These are phyloP conservation scores for Candida sanyaensis DNA, from an alignment of 1,139 yeast species.

Conservation along the genomic window DNA sequence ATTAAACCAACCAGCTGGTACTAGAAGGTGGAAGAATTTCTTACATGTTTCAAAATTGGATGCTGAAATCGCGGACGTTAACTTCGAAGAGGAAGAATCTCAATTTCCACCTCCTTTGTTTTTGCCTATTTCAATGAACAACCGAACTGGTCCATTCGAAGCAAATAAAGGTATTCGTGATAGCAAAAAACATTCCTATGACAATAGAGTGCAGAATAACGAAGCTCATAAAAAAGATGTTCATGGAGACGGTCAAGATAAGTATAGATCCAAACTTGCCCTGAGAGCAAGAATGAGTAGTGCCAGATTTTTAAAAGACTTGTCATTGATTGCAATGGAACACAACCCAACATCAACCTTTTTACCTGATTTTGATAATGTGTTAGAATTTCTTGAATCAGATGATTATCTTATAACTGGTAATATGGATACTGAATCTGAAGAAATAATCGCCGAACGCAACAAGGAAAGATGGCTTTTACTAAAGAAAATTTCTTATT, in stretches of 20 bases:
- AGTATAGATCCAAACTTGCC: constrained; percentile 48
- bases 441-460: constrained; percentile 41
- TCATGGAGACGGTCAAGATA: constrained; percentile 72
- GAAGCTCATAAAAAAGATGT: constrained; percentile 69
- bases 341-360: constrained; percentile 37
- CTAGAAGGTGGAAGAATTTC: constrained; percentile 51
- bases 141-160: constrained; percentile 73
- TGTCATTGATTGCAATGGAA: constrained; percentile 52
- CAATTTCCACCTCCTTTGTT: constrained; percentile 35
- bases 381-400: constrained; percentile 53
- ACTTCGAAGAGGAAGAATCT: constrained; percentile 29
- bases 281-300: constrained; percentile 54
- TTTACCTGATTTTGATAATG: constrained; percentile 60
- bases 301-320: constrained; percentile 52
- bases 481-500: constrained; percentile 66
- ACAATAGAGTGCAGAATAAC: constrained; percentile 74
- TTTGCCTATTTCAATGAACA: constrained; percentile 72
- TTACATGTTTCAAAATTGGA: constrained; percentile 21
- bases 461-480: constrained; percentile 66
- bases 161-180: constrained; percentile 87
- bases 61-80: constrained; percentile 22
- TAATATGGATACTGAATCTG: constrained; percentile 43
- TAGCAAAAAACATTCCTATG: constrained; percentile 76
- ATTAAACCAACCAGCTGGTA: constrained; percentile 45
- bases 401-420: constrained; percentile 40